Base-by-base conservation (phyloP, 805 yeast genomes). In the Yarrowia yakushimensis region DNA sequence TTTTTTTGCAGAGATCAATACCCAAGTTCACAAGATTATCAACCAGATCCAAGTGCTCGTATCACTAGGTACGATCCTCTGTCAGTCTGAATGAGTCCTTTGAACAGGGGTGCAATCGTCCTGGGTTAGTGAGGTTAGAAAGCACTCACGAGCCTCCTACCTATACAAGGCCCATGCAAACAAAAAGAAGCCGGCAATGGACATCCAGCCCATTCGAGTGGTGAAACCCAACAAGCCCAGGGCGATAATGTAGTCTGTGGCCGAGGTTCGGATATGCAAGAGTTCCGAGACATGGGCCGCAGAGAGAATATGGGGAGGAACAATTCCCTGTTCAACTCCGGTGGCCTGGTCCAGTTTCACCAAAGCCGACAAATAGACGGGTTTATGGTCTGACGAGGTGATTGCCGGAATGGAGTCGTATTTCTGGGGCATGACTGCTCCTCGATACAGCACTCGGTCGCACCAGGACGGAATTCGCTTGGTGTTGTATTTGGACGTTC, bases 401-500 rank as follows among this genome's bases (percentile, higher is more conserved):
- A 86, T 72, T 0, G 76, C 70, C 1, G 76, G 71, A 8, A 88
- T 67, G 7, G 88, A 78, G 28, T 74, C 68, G 72, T 90, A 90
- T 3, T 71, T 69, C 13, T 73, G 66, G 0, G 83, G 64, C 4
- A 63, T 34, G 73, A 77, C 60, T 59, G 64, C 34, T 12, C 65
- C 64, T 17, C 65, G 81, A 68, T 76, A 89, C 48, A 92, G 71
- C 6, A 92, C 82, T 60, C 98, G 75, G 71, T 92, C 98, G 73
- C 97, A 91, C 96, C 96, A 92, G 7, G 96, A 86, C 0, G 97
- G 96, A 1, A 77, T 75, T 62, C 97, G 77, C 66, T 84, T 85
- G 1, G 71, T 42, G 64, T 82, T 81, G 71, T 82, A 88, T n/a
- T 79, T 78, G 3, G 66, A 59, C 0, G 85, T 77, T 31, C 82